Base-by-base conservation (phyloP, 257 asterid genomes). In the Rubia yunnanensis region DNA sequence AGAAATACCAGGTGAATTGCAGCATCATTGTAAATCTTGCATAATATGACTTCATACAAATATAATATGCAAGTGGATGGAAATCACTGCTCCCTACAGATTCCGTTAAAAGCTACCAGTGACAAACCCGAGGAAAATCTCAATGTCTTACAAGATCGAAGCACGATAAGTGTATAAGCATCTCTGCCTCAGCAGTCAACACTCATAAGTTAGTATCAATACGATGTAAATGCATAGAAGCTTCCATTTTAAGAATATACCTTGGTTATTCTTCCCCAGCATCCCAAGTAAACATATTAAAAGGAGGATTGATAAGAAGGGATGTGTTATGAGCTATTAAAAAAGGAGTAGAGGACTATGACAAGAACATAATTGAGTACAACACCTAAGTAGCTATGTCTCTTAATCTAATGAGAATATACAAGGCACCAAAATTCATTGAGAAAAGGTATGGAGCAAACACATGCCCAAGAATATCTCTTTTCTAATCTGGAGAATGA, bases 1-100 rank as follows among this genome's bases (percentile, higher is more conserved):
- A 72, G 78, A 94, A 88, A 74, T 84, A 94, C 79, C 85, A 84
- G 90, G 78, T 86, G 92, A 81, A 74, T 75, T 73, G 85, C 38
- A 64, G 86, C 83, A 76, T 78, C 89, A 86, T 81, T 69, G 82
- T 82, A 41, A 41, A 41, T 2, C 3, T n/a, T n/a, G n/a, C n/a
- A n/a, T n/a, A n/a, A n/a, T n/a, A n/a, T n/a, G n/a, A n/a, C n/a
- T n/a, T n/a, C n/a, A n/a, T n/a, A n/a, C n/a, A n/a, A n/a, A n/a
- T n/a, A n/a, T n/a, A n/a, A n/a, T n/a, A n/a, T n/a, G 32, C 0
- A 1, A 27, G 26, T 39, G 48, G 44, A 3, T n/a, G 39, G 66
- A 5, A 22, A n/a, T 10, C n/a, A 3, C 13, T 49, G 38, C 36
- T 32, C 31, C 36, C 5, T 15, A 15, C 31, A 39, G 36, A 20